These are phyloP conservation scores for Globisporangium carolinianum DNA, from an alignment of 352 stramenopile species.

Conservation along the genomic window DNA sequence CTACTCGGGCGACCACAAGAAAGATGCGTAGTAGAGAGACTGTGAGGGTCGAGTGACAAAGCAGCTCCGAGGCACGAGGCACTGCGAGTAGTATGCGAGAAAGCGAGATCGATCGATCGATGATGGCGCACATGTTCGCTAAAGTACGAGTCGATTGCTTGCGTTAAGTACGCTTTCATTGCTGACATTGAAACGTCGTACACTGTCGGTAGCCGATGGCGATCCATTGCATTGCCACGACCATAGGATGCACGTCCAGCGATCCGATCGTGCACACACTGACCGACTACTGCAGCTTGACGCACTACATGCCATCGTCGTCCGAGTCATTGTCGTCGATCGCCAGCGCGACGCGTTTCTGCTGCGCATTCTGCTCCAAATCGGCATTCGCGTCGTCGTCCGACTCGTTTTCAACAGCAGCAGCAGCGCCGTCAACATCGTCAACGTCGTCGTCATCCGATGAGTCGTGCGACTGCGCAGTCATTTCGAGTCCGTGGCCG, in stretches of 20 bases:
- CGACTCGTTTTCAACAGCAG: constrained; percentile 18
- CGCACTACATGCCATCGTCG: background rate
- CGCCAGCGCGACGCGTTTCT: constrained; percentile 15
- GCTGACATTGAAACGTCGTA: too few species aligned
- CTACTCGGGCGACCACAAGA: constrained; percentile 70
- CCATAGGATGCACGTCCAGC: too few species aligned
- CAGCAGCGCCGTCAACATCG: constrained; percentile 22
- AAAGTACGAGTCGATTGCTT: too few species aligned
- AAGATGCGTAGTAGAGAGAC: constrained; percentile 57
- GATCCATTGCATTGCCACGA: background rate
- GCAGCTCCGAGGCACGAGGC: too few species aligned
- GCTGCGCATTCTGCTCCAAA: constrained; percentile 30
- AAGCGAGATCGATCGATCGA: too few species aligned
- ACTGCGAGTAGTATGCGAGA: too few species aligned
- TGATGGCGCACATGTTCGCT: too few species aligned
- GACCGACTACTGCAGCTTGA: background rate
- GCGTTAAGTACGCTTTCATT: too few species aligned
- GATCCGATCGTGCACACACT: too few species aligned
- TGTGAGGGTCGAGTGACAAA: too few species aligned
- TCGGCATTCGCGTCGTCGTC: constrained; percentile 41
- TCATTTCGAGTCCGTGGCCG: constrained; percentile 54
- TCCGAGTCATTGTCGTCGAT: constrained; percentile 16
- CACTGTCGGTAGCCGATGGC: too few species aligned
- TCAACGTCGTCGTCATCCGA: constrained; percentile 54
- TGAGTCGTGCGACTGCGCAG: constrained; percentile 37